phyloP scores from a whole-genome alignment of 495 filamentous ascomycete species.

The Usnea hakonensis region DNA sequence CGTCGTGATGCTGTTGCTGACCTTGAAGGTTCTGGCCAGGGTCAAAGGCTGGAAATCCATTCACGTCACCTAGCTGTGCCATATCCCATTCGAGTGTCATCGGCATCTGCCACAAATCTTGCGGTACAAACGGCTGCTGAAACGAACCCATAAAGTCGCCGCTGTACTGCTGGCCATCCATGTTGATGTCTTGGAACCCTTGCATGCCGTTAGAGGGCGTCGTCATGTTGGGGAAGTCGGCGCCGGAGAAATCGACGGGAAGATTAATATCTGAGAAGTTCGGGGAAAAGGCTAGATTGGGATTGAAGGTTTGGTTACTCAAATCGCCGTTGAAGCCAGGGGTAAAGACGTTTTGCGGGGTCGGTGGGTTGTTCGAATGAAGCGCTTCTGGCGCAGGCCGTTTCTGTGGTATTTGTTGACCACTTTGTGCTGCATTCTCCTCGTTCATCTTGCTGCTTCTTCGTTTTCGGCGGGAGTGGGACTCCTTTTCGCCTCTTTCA shows the following conservation, averaged over 20 bases:
- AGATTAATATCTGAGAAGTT: constrained; percentile 27
- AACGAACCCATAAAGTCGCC: constrained; percentile 42
- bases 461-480: constrained; percentile 68
- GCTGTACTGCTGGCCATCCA: constrained; percentile 23
- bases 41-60: constrained; percentile 14
- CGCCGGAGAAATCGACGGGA: constrained; percentile 17
- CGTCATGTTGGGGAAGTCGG: constrained; percentile 28
- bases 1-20: not conserved
- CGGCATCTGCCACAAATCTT: constrained; percentile 92
- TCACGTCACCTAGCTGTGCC: constrained; percentile 67
- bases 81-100: constrained; percentile 99
- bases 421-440: constrained; percentile 28
- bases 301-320: constrained; percentile 26
- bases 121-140: constrained; percentile 91
- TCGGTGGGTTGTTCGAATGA: constrained; percentile 9
- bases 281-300: constrained; percentile 31
- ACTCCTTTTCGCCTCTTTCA: constrained; percentile 81
- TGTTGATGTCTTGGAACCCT: constrained; percentile 35
- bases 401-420: constrained; percentile 21
- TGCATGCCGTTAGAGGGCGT: constrained; percentile 22
- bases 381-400: constrained; percentile 16
- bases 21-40: not conserved
- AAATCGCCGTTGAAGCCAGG: constrained; percentile 17
- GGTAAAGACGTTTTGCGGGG: constrained; percentile 17
- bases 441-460: constrained; percentile 54